Conservation (phyloP, 2,329 filamentous ascomycete species). For the Cladobotryum mycophilum region DNA sequence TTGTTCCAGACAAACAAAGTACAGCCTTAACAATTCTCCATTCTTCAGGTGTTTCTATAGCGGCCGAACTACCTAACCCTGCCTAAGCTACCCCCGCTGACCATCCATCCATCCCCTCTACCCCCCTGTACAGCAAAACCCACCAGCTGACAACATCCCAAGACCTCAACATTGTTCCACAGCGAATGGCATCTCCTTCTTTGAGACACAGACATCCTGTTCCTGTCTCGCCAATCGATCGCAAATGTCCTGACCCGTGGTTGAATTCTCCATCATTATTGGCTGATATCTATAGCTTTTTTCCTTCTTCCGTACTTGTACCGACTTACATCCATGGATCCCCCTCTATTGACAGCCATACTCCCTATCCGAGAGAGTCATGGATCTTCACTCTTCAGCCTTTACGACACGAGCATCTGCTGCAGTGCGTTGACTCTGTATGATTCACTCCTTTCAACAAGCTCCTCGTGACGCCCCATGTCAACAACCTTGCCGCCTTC, state of each 20-base stretch:
- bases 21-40: no score
- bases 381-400: neutral
- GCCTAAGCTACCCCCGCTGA: no score
- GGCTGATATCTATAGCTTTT: slow-evolving; percentile 3
- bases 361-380: neutral
- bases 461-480: slow-evolving; percentile 46
- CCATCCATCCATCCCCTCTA: no score
- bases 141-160: no score
- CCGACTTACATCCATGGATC: no score
- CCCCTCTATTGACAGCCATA: neutral
- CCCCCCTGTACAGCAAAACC: no score
- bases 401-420: slow-evolving; percentile 36
- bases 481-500: slow-evolving; percentile 48
- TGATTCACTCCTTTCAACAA: slow-evolving; percentile 46
- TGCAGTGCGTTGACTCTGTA: slow-evolving; percentile 48
- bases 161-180: no score
- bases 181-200: neutral
- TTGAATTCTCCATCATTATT: slow-evolving; percentile 5
- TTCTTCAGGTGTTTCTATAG: no score
- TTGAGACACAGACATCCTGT: neutral
- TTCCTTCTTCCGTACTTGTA: no score
- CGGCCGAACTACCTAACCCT: no score
- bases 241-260: slow-evolving; percentile 1
- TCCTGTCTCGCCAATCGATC: neutral
- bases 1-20: no score